These are phyloP conservation scores for Apiospora rasikravindrae DNA, from an alignment of 2,329 filamentous ascomycete species.

Conservation along the genomic window DNA sequence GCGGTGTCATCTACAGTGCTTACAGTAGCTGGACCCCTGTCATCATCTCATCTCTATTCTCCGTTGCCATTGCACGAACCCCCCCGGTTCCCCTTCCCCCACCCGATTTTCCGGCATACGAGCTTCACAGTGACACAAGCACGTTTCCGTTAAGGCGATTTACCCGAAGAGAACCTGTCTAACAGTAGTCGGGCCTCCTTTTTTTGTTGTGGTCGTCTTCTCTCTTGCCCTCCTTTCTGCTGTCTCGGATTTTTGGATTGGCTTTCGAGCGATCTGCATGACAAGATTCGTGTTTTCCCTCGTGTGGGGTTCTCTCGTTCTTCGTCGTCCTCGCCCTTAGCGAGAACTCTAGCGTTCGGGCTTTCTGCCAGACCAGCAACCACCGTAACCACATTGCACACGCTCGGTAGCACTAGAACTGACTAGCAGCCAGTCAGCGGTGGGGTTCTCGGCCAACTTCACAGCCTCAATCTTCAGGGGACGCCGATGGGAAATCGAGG, in stretches of 20 bases:
- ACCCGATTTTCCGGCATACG: constrained; percentile 8
- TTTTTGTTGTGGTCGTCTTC: neutral
- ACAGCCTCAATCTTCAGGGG: constrained; percentile 16
- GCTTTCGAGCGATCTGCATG: neutral
- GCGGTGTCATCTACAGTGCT: constrained; percentile 8
- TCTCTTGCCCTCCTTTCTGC: neutral
- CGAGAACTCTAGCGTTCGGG: constrained; percentile 10
- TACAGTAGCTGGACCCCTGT: neutral
- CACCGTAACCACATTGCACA: neutral
- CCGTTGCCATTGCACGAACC: neutral
- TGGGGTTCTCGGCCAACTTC: constrained; percentile 2
- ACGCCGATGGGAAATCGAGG: constrained; percentile 17
- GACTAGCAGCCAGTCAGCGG: constrained; percentile 3
- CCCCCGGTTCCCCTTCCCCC: neutral
- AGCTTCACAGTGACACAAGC: constrained; percentile 9
- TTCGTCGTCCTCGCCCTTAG: neutral
- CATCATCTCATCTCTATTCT: constrained; percentile 2
- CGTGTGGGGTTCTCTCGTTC: neutral
- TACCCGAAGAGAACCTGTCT: neutral
- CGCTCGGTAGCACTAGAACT: neutral
- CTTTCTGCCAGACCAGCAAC: constrained; percentile 4
- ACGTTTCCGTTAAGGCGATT: constrained; percentile 8
- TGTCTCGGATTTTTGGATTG: constrained; percentile 12
- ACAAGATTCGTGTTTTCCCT: constrained; percentile 3
- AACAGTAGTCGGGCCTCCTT: neutral